Conservation (phyloP, 768 basidiomycete species). For the Mycena alexandri region DNA sequence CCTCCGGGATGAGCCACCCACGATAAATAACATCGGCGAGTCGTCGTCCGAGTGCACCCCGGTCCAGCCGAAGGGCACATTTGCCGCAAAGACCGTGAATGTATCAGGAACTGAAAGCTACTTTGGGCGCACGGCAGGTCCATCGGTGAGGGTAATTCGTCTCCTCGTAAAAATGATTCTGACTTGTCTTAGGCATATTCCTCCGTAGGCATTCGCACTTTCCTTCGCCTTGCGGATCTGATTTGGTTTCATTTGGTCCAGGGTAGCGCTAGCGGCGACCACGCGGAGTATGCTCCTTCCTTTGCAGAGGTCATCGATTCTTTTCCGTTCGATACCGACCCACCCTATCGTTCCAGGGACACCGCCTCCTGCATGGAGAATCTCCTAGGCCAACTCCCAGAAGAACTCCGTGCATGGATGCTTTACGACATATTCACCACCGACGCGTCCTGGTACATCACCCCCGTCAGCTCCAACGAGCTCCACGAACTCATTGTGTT, state of each 20-base stretch:
- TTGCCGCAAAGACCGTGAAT: conserved; percentile 11
- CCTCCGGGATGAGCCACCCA: conserved; percentile 13
- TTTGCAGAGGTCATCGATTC: background rate
- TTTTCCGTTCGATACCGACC: conserved; percentile 6
- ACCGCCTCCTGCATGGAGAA: background rate
- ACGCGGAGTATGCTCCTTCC: background rate
- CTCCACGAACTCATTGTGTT: conserved; percentile 10
- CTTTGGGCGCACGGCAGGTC: conserved; percentile 30
- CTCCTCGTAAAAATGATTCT: background rate
- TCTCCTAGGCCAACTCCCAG: conserved; percentile 12
- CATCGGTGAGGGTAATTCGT: conserved; percentile 13
- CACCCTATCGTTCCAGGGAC: conserved; percentile 4
- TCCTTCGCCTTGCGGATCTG: too few relatives aligned
- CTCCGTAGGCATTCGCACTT: conserved; percentile 1
- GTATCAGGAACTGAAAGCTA: conserved; percentile 18
- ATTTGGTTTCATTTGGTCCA: background rate
- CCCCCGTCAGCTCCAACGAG: conserved; percentile 14
- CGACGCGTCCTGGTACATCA: conserved; percentile 21
- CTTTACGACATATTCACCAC: conserved; percentile 10
- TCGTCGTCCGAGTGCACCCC: background rate
- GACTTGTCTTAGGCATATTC: conserved; percentile 11
- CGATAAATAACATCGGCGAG: conserved; percentile 5
- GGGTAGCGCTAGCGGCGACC: conserved; percentile 9
- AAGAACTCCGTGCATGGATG: conserved; percentile 20
- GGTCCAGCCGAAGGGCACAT: background rate